Evolutionary conservation across 2,329 filamentous ascomycete species (phyloP), one percentile per base, ranked within the genome.

Genomic region (Ceratocystis diversiconidia): DNA sequence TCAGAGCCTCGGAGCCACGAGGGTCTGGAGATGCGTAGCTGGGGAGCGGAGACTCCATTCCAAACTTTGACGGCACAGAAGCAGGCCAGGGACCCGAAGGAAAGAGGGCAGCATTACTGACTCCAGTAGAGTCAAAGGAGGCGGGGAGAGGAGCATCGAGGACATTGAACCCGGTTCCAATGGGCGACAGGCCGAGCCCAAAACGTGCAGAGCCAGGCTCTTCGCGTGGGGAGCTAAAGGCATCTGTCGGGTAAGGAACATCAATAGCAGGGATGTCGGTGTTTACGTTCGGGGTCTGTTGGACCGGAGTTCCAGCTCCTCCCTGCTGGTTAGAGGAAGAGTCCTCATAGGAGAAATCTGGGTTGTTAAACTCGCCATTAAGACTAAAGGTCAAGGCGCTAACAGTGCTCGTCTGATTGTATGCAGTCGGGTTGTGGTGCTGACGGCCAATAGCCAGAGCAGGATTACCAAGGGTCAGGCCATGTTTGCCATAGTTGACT

Each of bases 101-200:
- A 73, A 92, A 91, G 67, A 90, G 85, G 19, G 92, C 92, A 68
- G 90, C 91, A 73, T 92, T 89, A 10, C 92, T 96, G 64, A 96
- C 89, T 62, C 92, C 92, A 72, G 96, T 94, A 71, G 91, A 95
- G 75, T 97, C 94, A 74, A 97, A 96, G 0, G 92, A 97, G 7
- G 92, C 90, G 1, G 94, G 94, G 7, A 97, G 82, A 17, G 90
- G 91, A 1, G 91, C 94, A 76, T 97, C 92, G 69, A 96, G 82
- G 15, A 95, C 89, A n/a, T 89, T 94, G n/a, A 96, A 74, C 2
- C 82, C 83, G 70, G 84, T 86, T 64, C 84, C 84, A 62, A 82
- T 82, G 0, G 92, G 90, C 15, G 92, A 95, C 63, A 94, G 82
- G 28, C 88, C 88, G 48, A 92, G 80, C n/a, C 88, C 85, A 4